Conservation (phyloP, 805 yeast species). For the Scheffersomyces stipitis region DNA sequence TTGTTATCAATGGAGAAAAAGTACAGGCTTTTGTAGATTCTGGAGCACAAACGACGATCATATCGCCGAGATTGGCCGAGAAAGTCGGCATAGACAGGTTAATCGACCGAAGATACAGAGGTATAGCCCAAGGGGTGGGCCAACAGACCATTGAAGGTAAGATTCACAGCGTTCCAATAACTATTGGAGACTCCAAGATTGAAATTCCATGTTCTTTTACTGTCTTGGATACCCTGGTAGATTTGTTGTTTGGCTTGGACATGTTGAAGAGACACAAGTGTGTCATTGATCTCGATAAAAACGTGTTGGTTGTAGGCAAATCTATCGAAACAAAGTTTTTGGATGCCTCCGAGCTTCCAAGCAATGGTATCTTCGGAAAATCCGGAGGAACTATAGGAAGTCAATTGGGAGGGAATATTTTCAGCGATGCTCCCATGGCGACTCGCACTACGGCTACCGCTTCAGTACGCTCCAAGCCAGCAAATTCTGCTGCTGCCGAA, state of each 20-base stretch:
- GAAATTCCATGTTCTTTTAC: constrained; percentile 42
- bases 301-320: constrained; percentile 65
- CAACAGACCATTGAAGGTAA: constrained; percentile 73
- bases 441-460: constrained; percentile 17
- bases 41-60: constrained; percentile 90
- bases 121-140: constrained; percentile 92
- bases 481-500: constrained; percentile 4
- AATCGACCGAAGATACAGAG: constrained; percentile 76
- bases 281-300: constrained; percentile 65
- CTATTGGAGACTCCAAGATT: constrained; percentile 55
- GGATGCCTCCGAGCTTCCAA: constrained; percentile 66
- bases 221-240: constrained; percentile 64
- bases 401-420: constrained; percentile 5
- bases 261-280: constrained; percentile 89
- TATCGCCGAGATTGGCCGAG: constrained; percentile 76
- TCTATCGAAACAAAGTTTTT: constrained; percentile 71
- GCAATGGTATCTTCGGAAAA: constrained; percentile 15
- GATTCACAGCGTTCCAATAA: constrained; percentile 85
- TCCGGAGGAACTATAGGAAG: constrained; percentile 1
- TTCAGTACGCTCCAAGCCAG: constrained; percentile 4
- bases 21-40: constrained; percentile 95
- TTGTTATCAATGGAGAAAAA: constrained; percentile 75
- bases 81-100: constrained; percentile 65
- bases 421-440: constrained; percentile 8
- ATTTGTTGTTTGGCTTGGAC: constrained; percentile 83